Evolutionary conservation across 805 yeast species (phyloP).

Genomic region (Starmerella cellae): DNA sequence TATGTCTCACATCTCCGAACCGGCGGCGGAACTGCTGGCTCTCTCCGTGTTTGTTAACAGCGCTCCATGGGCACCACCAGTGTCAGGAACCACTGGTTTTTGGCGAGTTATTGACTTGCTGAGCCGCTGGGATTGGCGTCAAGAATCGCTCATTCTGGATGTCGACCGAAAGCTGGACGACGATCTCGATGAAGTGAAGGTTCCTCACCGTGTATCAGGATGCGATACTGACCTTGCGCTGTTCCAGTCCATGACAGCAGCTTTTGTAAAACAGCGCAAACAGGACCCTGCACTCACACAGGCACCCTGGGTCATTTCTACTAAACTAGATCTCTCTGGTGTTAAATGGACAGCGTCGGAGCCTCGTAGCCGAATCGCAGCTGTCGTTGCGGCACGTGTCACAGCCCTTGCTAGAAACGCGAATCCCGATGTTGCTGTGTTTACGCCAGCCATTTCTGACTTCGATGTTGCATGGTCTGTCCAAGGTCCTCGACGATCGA

Average conservation of each 20-base stretch:
- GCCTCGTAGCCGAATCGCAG: slow-evolving; percentile 32
- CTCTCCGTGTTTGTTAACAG: slow-evolving; percentile 76
- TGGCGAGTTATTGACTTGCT: slow-evolving; percentile 56
- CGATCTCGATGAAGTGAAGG: slow-evolving; percentile 8
- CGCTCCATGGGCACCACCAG: slow-evolving; percentile 71
- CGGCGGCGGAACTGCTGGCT: slow-evolving; percentile 68
- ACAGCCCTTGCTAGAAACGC: slow-evolving; percentile 61
- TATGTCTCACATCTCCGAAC: slow-evolving; percentile 58
- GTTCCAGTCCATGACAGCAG: slow-evolving; percentile 46
- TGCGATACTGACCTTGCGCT: slow-evolving; percentile 41
- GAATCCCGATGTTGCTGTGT: slow-evolving; percentile 37
- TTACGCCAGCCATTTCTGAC: slow-evolving; percentile 72
- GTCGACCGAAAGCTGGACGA: slow-evolving; percentile 27
- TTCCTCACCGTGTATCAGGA: slow-evolving; percentile 23
- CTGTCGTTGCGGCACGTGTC: slow-evolving; percentile 60
- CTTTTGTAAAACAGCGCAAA: slow-evolving; percentile 55
- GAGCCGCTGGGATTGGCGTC: slow-evolving; percentile 89
- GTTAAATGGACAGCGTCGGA: slow-evolving; percentile 59
- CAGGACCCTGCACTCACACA: slow-evolving; percentile 71
- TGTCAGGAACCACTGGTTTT: slow-evolving; percentile 69
- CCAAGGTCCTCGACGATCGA: slow-evolving; percentile 33
- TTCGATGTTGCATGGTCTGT: slow-evolving; percentile 67
- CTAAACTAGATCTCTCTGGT: slow-evolving; percentile 79
- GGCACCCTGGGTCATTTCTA: slow-evolving; percentile 69
- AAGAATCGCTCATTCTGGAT: slow-evolving; percentile 70